Evolutionary conservation across 2,329 filamentous ascomycete genomes (phyloP), one percentile per base, ranked within the genome.

Genomic region (Cordyceps militaris): DNA sequence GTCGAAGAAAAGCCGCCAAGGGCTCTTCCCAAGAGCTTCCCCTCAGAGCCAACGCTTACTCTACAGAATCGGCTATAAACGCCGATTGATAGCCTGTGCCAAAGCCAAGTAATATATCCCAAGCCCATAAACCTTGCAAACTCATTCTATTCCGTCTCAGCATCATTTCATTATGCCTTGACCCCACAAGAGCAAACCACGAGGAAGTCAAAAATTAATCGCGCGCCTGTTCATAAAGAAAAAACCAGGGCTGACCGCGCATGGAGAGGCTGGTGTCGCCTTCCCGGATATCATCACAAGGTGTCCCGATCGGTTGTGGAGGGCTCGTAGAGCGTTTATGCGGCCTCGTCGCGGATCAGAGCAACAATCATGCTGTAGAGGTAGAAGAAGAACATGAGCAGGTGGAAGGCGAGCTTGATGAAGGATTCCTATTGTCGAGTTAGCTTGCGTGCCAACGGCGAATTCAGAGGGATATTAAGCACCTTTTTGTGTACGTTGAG

Each of bases 331-430:
- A 28, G 32, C 57, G 59, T 51, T 86, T 87, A 96, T 75, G 91
- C 84, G 60, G 88, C 84, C 78, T 99, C 94, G 74, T 97, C 94
- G 70, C 88, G 87, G 79, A 99, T 99, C 62, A 99, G 83, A 64
- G 94, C 93, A 63, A 97, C 93, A 66, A 94, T 94, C 89, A 94
- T 95, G 86, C 89, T 95, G 84, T 96, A 96, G 58, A 99, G 88
- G 79, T 99, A 99, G 84, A 97, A 99, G 86, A 99, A 99, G 84
- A 99, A 99, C 91, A 99, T 97, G 77, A 99, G 75, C 61, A 99
- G 81, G 76, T 99, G 94, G 82, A 99, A 99, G 58, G 93, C 94
- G 44, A 99, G 89, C 80, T 99, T 99, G 79, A 94, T 87, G 75
- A 99, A 99, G 0, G 94, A 97, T 84, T 99, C 94, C 92, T 96